phyloP scores from a whole-genome alignment of 1,284 basidiomycete genomes.

The Mycocalia duriaeana region DNA sequence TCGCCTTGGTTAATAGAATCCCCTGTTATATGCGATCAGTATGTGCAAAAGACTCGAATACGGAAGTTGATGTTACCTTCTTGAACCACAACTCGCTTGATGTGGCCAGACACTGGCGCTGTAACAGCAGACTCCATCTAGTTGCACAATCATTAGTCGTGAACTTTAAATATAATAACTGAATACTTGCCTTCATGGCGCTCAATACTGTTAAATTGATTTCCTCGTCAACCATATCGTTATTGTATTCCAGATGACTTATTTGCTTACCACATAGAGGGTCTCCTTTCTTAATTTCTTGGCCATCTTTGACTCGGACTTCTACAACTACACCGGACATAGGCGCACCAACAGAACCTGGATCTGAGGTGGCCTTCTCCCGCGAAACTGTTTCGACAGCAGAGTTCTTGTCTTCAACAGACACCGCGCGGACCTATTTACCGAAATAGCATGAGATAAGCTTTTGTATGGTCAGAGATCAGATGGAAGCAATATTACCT shows the following conservation, averaged over 20 bases:
- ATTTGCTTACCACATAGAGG: slow-evolving; percentile 73
- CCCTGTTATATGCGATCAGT: slow-evolving; percentile 42
- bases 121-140: slow-evolving; percentile 98
- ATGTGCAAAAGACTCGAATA: no score
- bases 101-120: slow-evolving; percentile 90
- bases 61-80: slow-evolving; percentile 59
- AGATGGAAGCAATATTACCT: slow-evolving; percentile 44
- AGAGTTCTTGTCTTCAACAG: slow-evolving; percentile 93
- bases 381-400: slow-evolving; percentile 92
- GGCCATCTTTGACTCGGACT: slow-evolving; percentile 94
- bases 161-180: background rate
- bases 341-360: slow-evolving; percentile 92
- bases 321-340: slow-evolving; percentile 99
- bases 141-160: slow-evolving; percentile 3
- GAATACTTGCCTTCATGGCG: slow-evolving; percentile 75
- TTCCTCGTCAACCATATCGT: no score
- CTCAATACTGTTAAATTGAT: slow-evolving; percentile 71
- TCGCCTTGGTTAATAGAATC: slow-evolving; percentile 89
- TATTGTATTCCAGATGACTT: no score
- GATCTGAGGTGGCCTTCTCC: slow-evolving; percentile 90
- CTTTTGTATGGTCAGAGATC: slow-evolving; percentile 7
- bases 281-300: slow-evolving; percentile 97
- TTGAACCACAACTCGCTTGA: slow-evolving; percentile 86
- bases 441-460: slow-evolving; percentile 8
- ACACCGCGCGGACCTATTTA: slow-evolving; percentile 78